Evolutionary conservation across 352 stramenopile genomes (phyloP).

Genomic region (Phytophthora syringae): DNA sequence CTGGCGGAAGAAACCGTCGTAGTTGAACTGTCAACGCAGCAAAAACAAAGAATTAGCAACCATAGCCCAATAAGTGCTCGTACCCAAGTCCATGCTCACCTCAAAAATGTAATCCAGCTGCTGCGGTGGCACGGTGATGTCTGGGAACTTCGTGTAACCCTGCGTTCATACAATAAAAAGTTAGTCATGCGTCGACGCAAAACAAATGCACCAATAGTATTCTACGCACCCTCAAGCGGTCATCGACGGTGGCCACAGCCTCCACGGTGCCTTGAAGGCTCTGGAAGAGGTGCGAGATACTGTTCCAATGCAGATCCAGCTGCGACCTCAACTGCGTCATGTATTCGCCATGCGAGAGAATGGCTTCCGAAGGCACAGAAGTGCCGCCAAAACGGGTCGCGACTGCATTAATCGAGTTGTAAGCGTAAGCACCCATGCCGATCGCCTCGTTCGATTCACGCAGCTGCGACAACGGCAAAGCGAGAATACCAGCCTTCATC

Average conservation of each 20-base stretch:
- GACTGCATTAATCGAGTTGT: slow-evolving; percentile 87
- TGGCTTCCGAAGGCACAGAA: slow-evolving; percentile 65
- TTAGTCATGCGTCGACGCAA: slow-evolving; percentile 3
- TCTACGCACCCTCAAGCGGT: slow-evolving; percentile 69
- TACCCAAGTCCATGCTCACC: slow-evolving; percentile 40
- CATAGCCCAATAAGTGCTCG: not conserved
- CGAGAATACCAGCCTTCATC: slow-evolving; percentile 82
- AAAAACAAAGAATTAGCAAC: slow-evolving; percentile 23
- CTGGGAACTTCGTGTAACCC: slow-evolving; percentile 74
- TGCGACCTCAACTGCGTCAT: slow-evolving; percentile 89
- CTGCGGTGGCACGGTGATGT: slow-evolving; percentile 73
- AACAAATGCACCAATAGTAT: not conserved
- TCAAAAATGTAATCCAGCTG: slow-evolving; percentile 92
- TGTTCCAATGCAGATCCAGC: slow-evolving; percentile 89
- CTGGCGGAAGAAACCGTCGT: slow-evolving; percentile 85
- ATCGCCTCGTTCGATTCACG: slow-evolving; percentile 75
- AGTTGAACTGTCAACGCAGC: slow-evolving; percentile 70
- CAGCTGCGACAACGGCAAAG: slow-evolving; percentile 78
- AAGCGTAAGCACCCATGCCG: slow-evolving; percentile 71
- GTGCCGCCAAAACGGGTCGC: slow-evolving; percentile 69
- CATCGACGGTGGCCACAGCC: slow-evolving; percentile 61
- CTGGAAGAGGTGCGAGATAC: slow-evolving; percentile 81
- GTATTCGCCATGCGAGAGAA: slow-evolving; percentile 85
- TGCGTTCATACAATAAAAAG: slow-evolving; percentile 27
- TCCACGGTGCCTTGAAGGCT: slow-evolving; percentile 81